A percentile compares a stretch with the other conserved stretches of the same genome.
These are phyloP conservation scores for Ajuga reptans DNA, from an alignment of 305 asterid genomes.

Conservation along the genomic window DNA sequence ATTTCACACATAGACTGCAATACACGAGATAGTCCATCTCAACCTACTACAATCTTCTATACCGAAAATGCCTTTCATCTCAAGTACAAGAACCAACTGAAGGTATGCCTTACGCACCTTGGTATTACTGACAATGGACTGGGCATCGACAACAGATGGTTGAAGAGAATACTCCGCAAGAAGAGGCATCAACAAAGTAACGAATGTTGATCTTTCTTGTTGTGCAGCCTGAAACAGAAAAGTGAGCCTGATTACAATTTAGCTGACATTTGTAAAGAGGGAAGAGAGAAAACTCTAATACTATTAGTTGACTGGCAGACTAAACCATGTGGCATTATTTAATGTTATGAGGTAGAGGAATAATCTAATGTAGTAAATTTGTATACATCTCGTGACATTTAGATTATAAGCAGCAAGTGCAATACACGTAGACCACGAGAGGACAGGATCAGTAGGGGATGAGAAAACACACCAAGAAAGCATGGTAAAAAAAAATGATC, in stretches of 20 bases:
- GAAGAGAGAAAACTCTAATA: constrained; percentile 11
- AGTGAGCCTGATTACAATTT: constrained; percentile 24
- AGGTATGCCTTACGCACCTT: constrained; percentile 46
- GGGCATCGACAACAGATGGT: constrained; percentile 85
- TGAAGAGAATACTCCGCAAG: constrained; percentile 91
- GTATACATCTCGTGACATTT: neutral
- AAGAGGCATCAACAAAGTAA: constrained; percentile 80
- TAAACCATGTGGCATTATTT: neutral
- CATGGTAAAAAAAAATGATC: neutral
- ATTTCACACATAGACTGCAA: constrained; percentile 9
- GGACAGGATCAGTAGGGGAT: constrained; percentile 8
- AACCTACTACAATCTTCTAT: neutral
- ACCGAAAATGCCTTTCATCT: constrained; percentile 14
- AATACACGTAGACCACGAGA: neutral
- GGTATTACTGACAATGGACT: constrained; percentile 84
- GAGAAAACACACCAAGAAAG: constrained; percentile 1
- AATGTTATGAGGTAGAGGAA: constrained; percentile 10
- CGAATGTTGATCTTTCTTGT: constrained; percentile 75
- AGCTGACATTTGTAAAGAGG: constrained; percentile 14
- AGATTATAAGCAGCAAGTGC: constrained; percentile 3
- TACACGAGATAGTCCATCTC: constrained; percentile 16
- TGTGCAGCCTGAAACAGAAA: constrained; percentile 76
- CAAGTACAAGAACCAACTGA: constrained; percentile 15
- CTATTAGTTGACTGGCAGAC: neutral
- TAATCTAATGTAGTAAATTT: constrained; percentile 13